Percentiles rank a stretch among this genome's conserved stretches.
Conservation (phyloP, 768 basidiomycete genomes). For the Phlegmacium glaucopus region DNA sequence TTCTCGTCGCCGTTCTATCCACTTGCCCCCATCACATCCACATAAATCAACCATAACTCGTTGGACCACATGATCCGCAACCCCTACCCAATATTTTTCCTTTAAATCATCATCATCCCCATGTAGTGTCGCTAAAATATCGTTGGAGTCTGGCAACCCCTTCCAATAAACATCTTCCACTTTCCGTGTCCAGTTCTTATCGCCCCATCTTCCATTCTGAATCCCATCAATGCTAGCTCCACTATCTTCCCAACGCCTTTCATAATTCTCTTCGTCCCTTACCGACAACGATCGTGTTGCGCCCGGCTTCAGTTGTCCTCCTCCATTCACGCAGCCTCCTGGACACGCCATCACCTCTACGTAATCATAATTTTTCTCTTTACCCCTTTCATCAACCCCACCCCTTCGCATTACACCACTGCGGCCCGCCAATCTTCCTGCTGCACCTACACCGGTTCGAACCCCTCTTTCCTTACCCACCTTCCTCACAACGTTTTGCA, state of each 20-base stretch:
- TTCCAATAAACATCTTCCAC: constrained; percentile 86
- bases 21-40: constrained; percentile 14
- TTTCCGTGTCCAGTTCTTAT: constrained; percentile 74
- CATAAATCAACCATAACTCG: constrained; percentile 32
- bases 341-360: constrained; percentile 99
- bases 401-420: constrained; percentile 26
- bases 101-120: constrained; percentile 23
- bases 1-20: constrained; percentile 28
- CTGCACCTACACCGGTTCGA: constrained; percentile 49
- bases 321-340: constrained; percentile 95
- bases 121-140: constrained; percentile 11
- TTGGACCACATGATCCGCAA: constrained; percentile 15
- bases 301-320: constrained; percentile 71
- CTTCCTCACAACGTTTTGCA: constrained; percentile 94
- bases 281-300: not conserved
- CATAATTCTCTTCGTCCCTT: constrained; percentile 67
- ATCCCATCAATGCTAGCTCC: constrained; percentile 39
- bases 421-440: constrained; percentile 25
- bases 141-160: constrained; percentile 1
- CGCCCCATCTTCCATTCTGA: constrained; percentile 70
- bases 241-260: constrained; percentile 56
- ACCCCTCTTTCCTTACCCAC: constrained; percentile 84
- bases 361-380: constrained; percentile 70
- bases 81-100: constrained; percentile 1
- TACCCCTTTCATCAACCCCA: constrained; percentile 26